A percentile compares a stretch with the other conserved stretches of the same genome.
phyloP scores from a whole-genome alignment of 305 asterid species.

The Fraxinus sp. region DNA sequence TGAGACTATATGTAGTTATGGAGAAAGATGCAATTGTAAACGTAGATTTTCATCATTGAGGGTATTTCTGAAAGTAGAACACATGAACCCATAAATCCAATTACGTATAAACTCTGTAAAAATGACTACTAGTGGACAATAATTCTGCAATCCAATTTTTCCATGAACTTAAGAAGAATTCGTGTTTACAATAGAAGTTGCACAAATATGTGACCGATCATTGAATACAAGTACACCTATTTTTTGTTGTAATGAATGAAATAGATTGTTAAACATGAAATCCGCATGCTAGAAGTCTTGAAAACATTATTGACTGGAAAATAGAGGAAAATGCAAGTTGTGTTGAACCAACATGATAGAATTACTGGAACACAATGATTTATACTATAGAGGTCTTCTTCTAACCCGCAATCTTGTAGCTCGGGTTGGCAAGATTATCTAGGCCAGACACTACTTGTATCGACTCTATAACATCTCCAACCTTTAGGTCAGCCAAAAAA shows the following conservation, averaged over 20 bases:
- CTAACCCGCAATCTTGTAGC: conserved; percentile 93
- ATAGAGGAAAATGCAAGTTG: background rate
- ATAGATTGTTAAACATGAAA: background rate
- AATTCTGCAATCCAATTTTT: background rate
- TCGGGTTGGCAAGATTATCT: conserved; percentile 91
- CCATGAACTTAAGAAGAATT: background rate
- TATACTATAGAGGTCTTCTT: conserved; percentile 5
- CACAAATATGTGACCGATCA: background rate
- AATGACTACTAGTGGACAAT: background rate
- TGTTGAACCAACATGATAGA: conserved; percentile 20
- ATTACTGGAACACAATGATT: conserved; percentile 28
- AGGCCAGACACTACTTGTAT: conserved; percentile 81
- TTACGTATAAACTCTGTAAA: background rate
- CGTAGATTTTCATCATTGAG: background rate
- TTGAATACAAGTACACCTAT: background rate
- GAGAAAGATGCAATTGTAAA: background rate
- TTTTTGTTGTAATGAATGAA: background rate
- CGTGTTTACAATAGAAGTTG: background rate
- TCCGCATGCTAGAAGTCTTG: background rate
- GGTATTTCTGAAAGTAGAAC: background rate
- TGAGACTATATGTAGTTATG: background rate
- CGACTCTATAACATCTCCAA: conserved; percentile 93
- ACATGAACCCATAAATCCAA: background rate
- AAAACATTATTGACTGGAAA: background rate
- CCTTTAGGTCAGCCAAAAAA: conserved; percentile 84